phyloP scores from a whole-genome alignment of 345 rosid species.

The Pistacia integerrima region DNA sequence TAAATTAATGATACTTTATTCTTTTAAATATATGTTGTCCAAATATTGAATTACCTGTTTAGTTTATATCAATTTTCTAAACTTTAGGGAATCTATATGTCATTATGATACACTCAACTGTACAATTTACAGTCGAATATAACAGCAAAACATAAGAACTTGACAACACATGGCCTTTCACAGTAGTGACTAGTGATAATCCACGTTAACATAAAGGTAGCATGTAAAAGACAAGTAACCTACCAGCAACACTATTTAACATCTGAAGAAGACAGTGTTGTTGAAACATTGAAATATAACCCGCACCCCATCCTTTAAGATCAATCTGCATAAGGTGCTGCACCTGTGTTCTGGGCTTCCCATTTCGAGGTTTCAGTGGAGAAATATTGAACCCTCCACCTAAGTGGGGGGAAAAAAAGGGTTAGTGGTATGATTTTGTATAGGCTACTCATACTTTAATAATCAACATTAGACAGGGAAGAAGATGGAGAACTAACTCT shows the following conservation, averaged over 20 bases:
- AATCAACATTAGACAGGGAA: slow-evolving; percentile 13
- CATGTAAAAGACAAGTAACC: slow-evolving; percentile 24
- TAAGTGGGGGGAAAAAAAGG: slow-evolving; percentile 33
- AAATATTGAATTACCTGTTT: too few species aligned
- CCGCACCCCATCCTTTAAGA: slow-evolving; percentile 97
- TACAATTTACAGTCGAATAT: too few species aligned
- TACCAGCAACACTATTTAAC: slow-evolving; percentile 97
- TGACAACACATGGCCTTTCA: not conserved
- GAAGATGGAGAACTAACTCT: slow-evolving; percentile 58
- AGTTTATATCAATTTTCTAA: too few species aligned
- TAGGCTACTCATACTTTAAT: slow-evolving; percentile 6
- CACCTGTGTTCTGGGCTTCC: slow-evolving; percentile 86
- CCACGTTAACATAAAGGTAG: slow-evolving; percentile 10
- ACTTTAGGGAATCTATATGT: too few species aligned
- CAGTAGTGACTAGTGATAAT: not conserved
- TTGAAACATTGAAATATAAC: slow-evolving; percentile 89
- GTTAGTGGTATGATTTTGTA: not conserved
- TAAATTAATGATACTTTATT: too few species aligned
- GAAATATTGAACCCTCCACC: slow-evolving; percentile 98
- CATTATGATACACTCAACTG: too few species aligned
- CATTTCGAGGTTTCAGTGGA: slow-evolving; percentile 82
- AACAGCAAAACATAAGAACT: not conserved
- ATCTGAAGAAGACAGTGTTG: slow-evolving; percentile 98
- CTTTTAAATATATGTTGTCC: not conserved
- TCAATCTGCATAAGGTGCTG: slow-evolving; percentile 98